Conservation (phyloP, 768 basidiomycete species). For the Termitomyces sp. region DNA sequence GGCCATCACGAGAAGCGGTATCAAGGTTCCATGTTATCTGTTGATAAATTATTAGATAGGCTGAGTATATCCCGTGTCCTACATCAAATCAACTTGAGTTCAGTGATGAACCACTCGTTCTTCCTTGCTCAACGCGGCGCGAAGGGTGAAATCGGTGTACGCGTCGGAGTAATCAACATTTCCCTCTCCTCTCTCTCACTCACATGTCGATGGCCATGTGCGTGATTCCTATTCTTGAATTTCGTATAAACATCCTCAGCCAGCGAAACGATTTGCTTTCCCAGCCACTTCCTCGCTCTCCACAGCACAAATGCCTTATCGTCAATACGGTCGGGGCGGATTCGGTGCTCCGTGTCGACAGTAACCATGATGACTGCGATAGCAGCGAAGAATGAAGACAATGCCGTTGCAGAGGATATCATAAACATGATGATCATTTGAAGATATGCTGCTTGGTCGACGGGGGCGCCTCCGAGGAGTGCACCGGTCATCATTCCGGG, state of each 20-base stretch:
- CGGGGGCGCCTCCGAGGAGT: constrained; percentile 81
- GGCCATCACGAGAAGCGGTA: neutral
- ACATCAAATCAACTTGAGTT: neutral
- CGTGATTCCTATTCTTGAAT: neutral
- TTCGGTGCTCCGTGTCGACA: constrained; percentile 66
- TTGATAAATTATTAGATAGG: neutral
- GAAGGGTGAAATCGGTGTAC: constrained; percentile 2
- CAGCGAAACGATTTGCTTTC: constrained; percentile 5
- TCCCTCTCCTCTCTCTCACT: neutral
- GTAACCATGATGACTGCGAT: constrained; percentile 58
- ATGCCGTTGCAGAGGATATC: constrained; percentile 75
- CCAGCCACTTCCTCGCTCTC: constrained; percentile 20
- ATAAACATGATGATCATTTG: constrained; percentile 97
- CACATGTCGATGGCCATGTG: neutral
- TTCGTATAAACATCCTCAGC: neutral
- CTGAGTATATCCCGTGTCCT: neutral
- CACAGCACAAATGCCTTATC: constrained; percentile 27
- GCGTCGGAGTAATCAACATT: neutral
- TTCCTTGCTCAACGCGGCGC: neutral
- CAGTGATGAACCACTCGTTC: neutral
- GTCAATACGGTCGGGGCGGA: constrained; percentile 64
- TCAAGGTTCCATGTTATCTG: neutral
- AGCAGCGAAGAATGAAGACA: constrained; percentile 67
- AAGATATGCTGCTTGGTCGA: constrained; percentile 80
- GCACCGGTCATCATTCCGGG: constrained; percentile 94